Conservation (phyloP, 1,284 basidiomycete species). For the Pseudomicrostroma phylloplanum region DNA sequence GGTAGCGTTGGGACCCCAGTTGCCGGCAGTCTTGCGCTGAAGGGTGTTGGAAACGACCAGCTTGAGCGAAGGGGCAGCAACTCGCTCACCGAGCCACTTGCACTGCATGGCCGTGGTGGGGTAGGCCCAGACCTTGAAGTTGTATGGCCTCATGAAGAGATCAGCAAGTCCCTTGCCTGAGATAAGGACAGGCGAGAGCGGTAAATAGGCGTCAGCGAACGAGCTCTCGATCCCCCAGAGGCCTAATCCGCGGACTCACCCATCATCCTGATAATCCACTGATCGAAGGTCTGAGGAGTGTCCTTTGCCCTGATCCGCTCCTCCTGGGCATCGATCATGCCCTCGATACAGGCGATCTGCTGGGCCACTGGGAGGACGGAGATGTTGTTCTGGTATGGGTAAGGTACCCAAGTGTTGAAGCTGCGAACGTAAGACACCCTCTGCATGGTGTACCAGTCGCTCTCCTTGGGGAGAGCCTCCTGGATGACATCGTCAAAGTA, state of each 20-base stretch:
- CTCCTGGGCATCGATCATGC: constrained; percentile 54
- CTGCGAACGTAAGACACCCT: constrained; percentile 57
- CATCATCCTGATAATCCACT: constrained; percentile 57
- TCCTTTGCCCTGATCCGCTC: constrained; percentile 47
- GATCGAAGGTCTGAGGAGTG: constrained; percentile 53
- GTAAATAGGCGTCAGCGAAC: not conserved
- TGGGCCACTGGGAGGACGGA: constrained; percentile 55
- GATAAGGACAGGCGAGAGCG: not conserved
- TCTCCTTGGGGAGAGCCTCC: constrained; percentile 53
- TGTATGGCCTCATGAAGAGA: constrained; percentile 58
- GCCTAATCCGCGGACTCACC: constrained; percentile 22
- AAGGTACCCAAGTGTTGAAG: constrained; percentile 56
- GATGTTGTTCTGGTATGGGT: constrained; percentile 57
- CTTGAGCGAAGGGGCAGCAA: constrained; percentile 56
- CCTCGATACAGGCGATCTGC: constrained; percentile 56
- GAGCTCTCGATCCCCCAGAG: not conserved
- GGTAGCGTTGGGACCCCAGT: constrained; percentile 58
- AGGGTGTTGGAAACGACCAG: constrained; percentile 56
- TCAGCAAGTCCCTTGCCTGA: constrained; percentile 54
- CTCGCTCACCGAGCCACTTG: constrained; percentile 58
- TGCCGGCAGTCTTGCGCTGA: constrained; percentile 55
- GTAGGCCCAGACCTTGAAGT: constrained; percentile 59
- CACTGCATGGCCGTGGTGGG: constrained; percentile 58
- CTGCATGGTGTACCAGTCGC: constrained; percentile 57
- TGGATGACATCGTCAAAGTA: constrained; percentile 57